Evolutionary conservation across 73 alveolate species (phyloP).

Genomic region (Durusdinium trenchii): DNA sequence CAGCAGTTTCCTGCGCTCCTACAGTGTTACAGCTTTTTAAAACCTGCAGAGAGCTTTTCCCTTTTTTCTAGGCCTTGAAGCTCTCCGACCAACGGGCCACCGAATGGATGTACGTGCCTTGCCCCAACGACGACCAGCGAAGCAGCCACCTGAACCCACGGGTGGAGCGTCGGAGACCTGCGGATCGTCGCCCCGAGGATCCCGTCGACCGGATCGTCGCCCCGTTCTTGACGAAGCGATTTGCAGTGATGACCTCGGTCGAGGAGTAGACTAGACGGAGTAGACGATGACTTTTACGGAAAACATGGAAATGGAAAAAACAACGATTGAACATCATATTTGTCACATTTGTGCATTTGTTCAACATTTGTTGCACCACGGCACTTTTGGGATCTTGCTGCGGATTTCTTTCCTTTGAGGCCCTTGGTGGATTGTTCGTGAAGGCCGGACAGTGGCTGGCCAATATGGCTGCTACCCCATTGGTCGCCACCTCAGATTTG

Average conservation of each 20-base stretch:
- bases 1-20: too few relatives aligned
- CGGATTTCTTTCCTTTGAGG: too few relatives aligned
- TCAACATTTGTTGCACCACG: background rate
- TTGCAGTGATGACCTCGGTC: slow-evolving; percentile 18
- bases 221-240: slow-evolving; percentile 59
- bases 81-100: slow-evolving; percentile 37
- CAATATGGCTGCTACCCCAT: slow-evolving; percentile 88
- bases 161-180: background rate
- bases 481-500: background rate
- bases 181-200: background rate
- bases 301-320: too few relatives aligned
- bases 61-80: slow-evolving; percentile 68
- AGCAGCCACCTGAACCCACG: background rate
- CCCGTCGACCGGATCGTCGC: slow-evolving; percentile 84
- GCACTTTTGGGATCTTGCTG: background rate
- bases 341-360: too few relatives aligned
- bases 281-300: too few relatives aligned
- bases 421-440: slow-evolving; percentile 88
- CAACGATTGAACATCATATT: too few relatives aligned
- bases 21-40: too few relatives aligned
- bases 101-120: slow-evolving; percentile 68
- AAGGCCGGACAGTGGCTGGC: slow-evolving; percentile 95
- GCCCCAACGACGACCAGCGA: background rate
- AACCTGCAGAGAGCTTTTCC: too few relatives aligned
- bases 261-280: too few relatives aligned